These are phyloP conservation scores for Tuber brumale DNA, from an alignment of 495 filamentous ascomycete species.

Conservation along the genomic window DNA sequence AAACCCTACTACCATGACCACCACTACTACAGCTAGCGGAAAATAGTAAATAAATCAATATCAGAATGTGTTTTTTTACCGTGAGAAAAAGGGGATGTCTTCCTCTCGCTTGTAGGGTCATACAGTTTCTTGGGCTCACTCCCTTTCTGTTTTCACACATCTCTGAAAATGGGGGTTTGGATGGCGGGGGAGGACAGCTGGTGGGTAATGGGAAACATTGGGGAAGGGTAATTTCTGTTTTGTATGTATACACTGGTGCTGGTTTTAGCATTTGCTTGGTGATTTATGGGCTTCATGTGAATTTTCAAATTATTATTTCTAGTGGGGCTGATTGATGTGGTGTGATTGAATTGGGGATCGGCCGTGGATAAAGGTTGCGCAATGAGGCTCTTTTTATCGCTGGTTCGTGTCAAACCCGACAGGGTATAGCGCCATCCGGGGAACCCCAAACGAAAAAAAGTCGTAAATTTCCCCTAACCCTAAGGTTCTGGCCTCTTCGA, in stretches of 20 bases:
- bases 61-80: background rate
- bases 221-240: background rate
- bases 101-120: background rate
- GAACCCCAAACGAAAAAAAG: conserved; percentile 7
- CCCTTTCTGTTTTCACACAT: background rate
- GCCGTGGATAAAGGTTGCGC: background rate
- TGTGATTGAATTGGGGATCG: background rate
- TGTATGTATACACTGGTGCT: background rate
- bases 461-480: conserved; percentile 26
- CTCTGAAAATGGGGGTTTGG: background rate
- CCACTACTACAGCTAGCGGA: background rate
- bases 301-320: background rate
- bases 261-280: background rate
- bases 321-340: background rate
- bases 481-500: conserved; percentile 20
- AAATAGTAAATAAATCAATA: conserved; percentile 2
- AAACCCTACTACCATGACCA: background rate
- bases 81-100: background rate
- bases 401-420: conserved; percentile 6
- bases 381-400: conserved; percentile 22
- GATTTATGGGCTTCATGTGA: background rate
- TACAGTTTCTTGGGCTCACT: background rate
- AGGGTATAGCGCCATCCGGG: conserved; percentile 9
- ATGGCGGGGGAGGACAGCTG: background rate
- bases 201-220: background rate